Base-by-base conservation (phyloP, 2,329 filamentous ascomycete species). In the Colletotrichum neosansevieriae region DNA sequence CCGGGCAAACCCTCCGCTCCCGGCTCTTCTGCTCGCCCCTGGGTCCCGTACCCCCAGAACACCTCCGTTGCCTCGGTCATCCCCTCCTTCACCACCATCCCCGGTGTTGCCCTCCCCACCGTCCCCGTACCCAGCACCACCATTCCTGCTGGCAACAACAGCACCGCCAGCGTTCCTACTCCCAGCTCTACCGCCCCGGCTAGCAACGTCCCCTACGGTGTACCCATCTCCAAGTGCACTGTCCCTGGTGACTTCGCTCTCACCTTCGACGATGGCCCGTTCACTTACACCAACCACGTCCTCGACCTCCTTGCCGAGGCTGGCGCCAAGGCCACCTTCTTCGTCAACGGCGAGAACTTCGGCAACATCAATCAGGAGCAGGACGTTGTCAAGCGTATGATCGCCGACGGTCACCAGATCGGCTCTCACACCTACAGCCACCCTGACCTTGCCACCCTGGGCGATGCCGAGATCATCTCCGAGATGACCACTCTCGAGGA, bases 251-350 rank as follows among this genome's bases (percentile, higher is more conserved):
- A 76, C 63, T 74, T 83, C 24, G 83, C 83, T 2, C 74, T 85
- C 17, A 84, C 82, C 1, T 84, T 82, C 70, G 84, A 85, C 69
- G 83, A 85, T 60, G 83, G 83, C 0, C 83, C 84, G 0, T 81
- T 76, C 65, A 63, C 71, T 9, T 84, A 80, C 71, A 86, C 84
- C 6, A 70, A 72, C 17, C 73, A 75, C 13, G 72, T 86, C 10
- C 79, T 86, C 29, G 78, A 83, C 63, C 57, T 79, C 1, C 69
- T 83, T 7, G 74, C 76, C 19, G 58, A 74, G 9, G 72, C 74
- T 40, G 58, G 75, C 3, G 74, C 76, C 58, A 78, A 76, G 53
- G 81, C 78, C 12, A 83, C 81, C 17, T 81, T 79, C 72, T 85
- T 84, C 73, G 74, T 83, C 58, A 77, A 78, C 0, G 81, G 81